Percentiles rank a stretch among this genome's conserved stretches.
Conservation (phyloP, 805 yeast genomes). For the Hanseniaspora occidentalis region DNA sequence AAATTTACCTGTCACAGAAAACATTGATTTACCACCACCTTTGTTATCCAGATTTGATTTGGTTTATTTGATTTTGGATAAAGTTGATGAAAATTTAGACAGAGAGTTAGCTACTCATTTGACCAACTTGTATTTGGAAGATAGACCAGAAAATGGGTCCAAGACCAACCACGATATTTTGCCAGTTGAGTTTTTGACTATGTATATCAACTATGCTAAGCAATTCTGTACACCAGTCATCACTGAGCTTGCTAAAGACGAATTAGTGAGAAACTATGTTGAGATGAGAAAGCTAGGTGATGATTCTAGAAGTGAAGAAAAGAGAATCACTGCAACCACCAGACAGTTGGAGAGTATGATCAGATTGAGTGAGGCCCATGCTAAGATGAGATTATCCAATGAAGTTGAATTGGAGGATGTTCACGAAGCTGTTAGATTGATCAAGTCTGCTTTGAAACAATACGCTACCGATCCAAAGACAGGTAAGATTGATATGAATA, state of each 20-base stretch:
- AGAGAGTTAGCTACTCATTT: conserved; percentile 81
- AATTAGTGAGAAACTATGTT: conserved; percentile 77
- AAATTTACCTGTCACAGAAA: conserved; percentile 85
- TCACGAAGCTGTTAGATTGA: conserved; percentile 83
- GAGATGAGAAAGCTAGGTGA: conserved; percentile 92
- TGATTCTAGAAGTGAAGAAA: conserved; percentile 73
- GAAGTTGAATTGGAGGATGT: conserved; percentile 73
- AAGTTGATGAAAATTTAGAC: conserved; percentile 77
- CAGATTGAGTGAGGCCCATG: conserved; percentile 90
- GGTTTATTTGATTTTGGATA: conserved; percentile 84
- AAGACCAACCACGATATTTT: conserved; percentile 41
- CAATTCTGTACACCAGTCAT: conserved; percentile 71
- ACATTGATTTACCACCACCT: conserved; percentile 95
- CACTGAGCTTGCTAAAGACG: conserved; percentile 69
- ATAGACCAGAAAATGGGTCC: conserved; percentile 62
- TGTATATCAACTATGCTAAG: conserved; percentile 90
- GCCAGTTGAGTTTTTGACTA: conserved; percentile 78
- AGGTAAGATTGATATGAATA: conserved; percentile 94
- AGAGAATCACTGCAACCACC: conserved; percentile 94
- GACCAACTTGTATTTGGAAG: conserved; percentile 86
- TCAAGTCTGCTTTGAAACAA: conserved; percentile 88
- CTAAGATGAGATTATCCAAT: conserved; percentile 77
- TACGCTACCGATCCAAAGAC: conserved; percentile 97
- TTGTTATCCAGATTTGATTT: conserved; percentile 87
- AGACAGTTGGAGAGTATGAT: conserved; percentile 95